phyloP scores from a whole-genome alignment of 2,329 filamentous ascomycete genomes.

The Canariomyces notabilis region DNA sequence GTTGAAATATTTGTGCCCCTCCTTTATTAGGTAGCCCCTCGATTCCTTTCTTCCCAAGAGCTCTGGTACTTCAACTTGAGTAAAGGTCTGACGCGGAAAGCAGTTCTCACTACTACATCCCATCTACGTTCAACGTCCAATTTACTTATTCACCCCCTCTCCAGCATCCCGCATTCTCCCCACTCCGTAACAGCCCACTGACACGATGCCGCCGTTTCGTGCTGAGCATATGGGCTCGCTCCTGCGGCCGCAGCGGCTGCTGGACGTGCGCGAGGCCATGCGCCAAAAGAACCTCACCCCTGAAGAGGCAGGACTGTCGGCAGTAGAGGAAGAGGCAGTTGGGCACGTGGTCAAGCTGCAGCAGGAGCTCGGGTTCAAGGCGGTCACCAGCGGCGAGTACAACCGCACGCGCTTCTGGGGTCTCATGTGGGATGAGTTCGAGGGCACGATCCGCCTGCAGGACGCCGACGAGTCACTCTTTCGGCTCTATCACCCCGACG shows the following conservation, averaged over 20 bases:
- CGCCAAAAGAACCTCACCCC: conserved; percentile 51
- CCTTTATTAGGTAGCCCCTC: too few species aligned
- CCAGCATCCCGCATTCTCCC: background rate
- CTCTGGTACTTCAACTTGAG: too few species aligned
- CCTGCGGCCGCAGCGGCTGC: conserved; percentile 31
- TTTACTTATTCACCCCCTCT: background rate
- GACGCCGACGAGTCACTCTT: conserved; percentile 49
- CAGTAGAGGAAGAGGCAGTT: conserved; percentile 61
- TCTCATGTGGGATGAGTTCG: conserved; percentile 50
- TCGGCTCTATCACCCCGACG: conserved; percentile 51
- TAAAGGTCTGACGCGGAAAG: too few species aligned
- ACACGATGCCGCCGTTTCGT: conserved; percentile 31
- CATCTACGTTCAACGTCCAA: too few species aligned
- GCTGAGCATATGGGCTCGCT: conserved; percentile 35
- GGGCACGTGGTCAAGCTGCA: conserved; percentile 64
- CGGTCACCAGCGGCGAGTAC: conserved; percentile 69
- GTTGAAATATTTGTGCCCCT: too few species aligned
- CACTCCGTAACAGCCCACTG: background rate
- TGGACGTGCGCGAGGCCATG: conserved; percentile 50
- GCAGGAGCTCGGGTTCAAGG: conserved; percentile 59
- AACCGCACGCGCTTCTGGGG: conserved; percentile 49
- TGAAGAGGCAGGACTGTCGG: conserved; percentile 51
- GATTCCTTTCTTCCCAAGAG: too few species aligned
- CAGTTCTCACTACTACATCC: too few species aligned
- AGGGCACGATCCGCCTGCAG: conserved; percentile 43